Evolutionary conservation across 257 asterid genomes (phyloP).

Genomic region (Nicotiana tomentosiformis): DNA sequence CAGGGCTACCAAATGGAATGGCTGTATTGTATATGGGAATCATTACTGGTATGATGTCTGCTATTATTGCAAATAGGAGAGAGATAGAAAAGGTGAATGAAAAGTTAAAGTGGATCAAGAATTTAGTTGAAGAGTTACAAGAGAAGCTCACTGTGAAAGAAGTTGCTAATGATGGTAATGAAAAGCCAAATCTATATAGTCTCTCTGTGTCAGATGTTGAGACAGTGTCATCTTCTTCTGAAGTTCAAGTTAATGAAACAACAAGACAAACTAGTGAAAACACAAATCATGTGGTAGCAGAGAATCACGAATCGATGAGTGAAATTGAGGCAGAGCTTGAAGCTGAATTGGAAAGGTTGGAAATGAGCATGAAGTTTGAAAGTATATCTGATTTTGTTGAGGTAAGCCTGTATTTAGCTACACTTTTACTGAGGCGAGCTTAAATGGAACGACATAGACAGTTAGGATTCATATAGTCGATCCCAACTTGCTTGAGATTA

Average conservation of each 20-base stretch:
- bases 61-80: constrained; percentile 27
- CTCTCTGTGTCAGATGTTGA: constrained; percentile 21
- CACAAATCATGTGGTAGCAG: constrained; percentile 16
- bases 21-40: constrained; percentile 50
- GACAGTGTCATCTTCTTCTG: constrained; percentile 30
- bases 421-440: not conserved
- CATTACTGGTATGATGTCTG: constrained; percentile 48
- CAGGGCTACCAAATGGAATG: constrained; percentile 39
- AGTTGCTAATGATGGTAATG: constrained; percentile 24
- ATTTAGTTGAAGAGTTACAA: constrained; percentile 55
- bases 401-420: constrained; percentile 28
- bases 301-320: constrained; percentile 37
- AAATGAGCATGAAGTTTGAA: constrained; percentile 40
- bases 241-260: constrained; percentile 5
- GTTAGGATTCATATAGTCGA: not conserved
- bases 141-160: constrained; percentile 64
- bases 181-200: constrained; percentile 11
- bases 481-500: not conserved
- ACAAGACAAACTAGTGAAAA: not conserved
- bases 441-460: not conserved
- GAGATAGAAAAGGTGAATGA: constrained; percentile 41
- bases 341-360: constrained; percentile 74
- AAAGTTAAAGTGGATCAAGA: constrained; percentile 43
- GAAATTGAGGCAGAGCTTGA: constrained; percentile 76
- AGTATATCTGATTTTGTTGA: constrained; percentile 28